Evolutionary conservation across 805 yeast species (phyloP).

Genomic region (Maudiozyma pseudohumilis): DNA sequence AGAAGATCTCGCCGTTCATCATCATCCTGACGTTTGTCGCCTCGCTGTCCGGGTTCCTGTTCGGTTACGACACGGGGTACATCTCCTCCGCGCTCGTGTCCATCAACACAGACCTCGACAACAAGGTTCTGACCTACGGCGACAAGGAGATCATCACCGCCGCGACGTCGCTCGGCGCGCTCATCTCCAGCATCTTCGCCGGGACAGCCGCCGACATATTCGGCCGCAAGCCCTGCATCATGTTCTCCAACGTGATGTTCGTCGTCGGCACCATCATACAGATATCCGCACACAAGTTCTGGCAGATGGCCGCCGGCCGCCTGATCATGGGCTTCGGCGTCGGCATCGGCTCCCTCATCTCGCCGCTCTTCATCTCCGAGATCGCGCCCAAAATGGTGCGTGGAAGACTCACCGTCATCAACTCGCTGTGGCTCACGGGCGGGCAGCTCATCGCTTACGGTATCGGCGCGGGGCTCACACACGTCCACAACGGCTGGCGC

Average conservation of each 20-base stretch:
- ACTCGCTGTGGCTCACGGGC: constrained; percentile 84
- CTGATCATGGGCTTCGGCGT: constrained; percentile 94
- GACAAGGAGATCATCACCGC: constrained; percentile 86
- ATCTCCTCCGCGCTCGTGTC: constrained; percentile 88
- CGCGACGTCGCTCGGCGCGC: constrained; percentile 90
- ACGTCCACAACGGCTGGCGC: constrained; percentile 83
- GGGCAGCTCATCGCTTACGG: constrained; percentile 94
- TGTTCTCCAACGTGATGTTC: constrained; percentile 75
- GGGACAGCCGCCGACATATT: constrained; percentile 73
- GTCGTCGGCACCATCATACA: constrained; percentile 79
- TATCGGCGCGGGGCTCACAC: constrained; percentile 76
- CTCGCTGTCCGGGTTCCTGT: constrained; percentile 90
- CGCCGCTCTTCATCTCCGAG: constrained; percentile 90
- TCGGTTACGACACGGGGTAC: constrained; percentile 96
- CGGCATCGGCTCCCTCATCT: constrained; percentile 85
- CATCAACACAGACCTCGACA: constrained; percentile 65
- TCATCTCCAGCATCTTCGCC: constrained; percentile 66
- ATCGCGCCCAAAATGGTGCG: constrained; percentile 87
- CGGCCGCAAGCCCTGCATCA: constrained; percentile 78
- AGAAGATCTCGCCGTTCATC: constrained; percentile 53
- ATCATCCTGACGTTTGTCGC: constrained; percentile 62
- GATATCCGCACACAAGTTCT: constrained; percentile 66
- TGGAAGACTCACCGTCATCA: constrained; percentile 82
- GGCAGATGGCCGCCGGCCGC: constrained; percentile 90
- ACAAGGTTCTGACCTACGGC: constrained; percentile 52